Evolutionary conservation across 176 grass and related monocot species (phyloP), one percentile per base, ranked within the genome.

Genomic region (Zoysia pacifica): DNA sequence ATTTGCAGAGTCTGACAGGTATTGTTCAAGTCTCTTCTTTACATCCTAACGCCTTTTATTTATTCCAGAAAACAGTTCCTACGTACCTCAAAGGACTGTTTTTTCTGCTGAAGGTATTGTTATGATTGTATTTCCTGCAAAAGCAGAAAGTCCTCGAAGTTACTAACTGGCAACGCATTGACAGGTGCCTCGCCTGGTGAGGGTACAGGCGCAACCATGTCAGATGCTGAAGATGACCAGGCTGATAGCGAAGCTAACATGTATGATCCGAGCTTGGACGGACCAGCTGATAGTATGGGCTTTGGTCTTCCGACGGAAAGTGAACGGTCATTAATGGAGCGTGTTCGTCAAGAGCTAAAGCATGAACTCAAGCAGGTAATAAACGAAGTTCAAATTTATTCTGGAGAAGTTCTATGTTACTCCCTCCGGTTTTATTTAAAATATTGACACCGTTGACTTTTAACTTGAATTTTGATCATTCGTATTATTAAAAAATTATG

Each of bases 1-100:
- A 87, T 41, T 70, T 92, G 37, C 90, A 92, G 82, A 92, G 90
- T 66, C 75, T 92, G 69, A 92, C 90, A 83, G 90, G 90, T 92
- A 48, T 20, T 44, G 20, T 19, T 6, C 6, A 58, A 58, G 6
- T 36, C 19, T 4, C 19, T 51, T 15, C 6, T 58, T 43, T 6
- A 55, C 15, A 55, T 68, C 37, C 7, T 52, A 35, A 2, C 28
- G 28, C 28, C 46, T 18, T 38, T 38, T 48, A 20, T 44, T 65
- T 50, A n/a, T 67, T 65, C 65, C 20, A 68, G 42, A 40, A 40
- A 40, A 4, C 40, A 43, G 53, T 28, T 37, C 40, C 0, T 5
- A 5, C 52, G 13, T 66, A 15, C 10, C 39, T 35, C 7, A 77
- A n/a, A 77, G 7, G 37, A 4, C 40, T 67, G 51, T 35, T 37